Base-by-base conservation (phyloP, 2,329 filamentous ascomycete species). In the Aciculosporium take region DNA sequence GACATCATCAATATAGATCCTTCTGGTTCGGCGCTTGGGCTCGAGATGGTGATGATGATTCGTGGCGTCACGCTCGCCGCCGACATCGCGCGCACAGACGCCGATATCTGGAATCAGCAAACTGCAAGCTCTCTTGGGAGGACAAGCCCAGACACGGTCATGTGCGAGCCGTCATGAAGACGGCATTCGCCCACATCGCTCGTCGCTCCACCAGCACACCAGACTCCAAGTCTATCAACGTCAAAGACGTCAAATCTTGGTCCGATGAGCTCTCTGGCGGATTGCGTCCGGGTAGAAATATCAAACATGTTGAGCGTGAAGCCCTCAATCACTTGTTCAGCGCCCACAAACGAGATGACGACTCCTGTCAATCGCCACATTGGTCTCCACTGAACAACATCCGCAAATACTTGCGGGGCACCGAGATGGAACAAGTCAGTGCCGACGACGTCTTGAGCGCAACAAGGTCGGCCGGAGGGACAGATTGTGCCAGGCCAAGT, bases 11-110 rank as follows among this genome's bases (percentile, higher is more conserved):
- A 41, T 45, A 33, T 49, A 67, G 74, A 28, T 52, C 51, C 28
- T 71, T 74, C 45, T 67, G 69, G 45, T 65, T 74, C 44, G 65
- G 62, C 39, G 48, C 63, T 15, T 73, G 69, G 65, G 60, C 64
- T 7, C 62, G 59, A 24, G 62, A 61, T 34, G 48, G 63, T 23
- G 63, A 69, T 46, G 53, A 58, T 12, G 59, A 66, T 15, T 56
- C 58, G 17, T 59, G 63, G 30, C 62, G 58, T 33, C 65, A 72
- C 39, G 46, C 64, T 24, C 64, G 64, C 39, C 66, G 63, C 33
- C 69, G 65, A 10, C 59, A 65, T 45, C 62, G 64, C 40, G 45
- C 52, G 4, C 30, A 65, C 9, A 67, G 64, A 34, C 63, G 69
- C 48, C 69, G 64, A 44, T 67, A 67, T 48, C 54, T 61, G 44